Percentiles rank a stretch among this genome's conserved stretches.
These are phyloP conservation scores for Lactarius sanguifluus DNA, from an alignment of 768 basidiomycete genomes.

Conservation along the genomic window DNA sequence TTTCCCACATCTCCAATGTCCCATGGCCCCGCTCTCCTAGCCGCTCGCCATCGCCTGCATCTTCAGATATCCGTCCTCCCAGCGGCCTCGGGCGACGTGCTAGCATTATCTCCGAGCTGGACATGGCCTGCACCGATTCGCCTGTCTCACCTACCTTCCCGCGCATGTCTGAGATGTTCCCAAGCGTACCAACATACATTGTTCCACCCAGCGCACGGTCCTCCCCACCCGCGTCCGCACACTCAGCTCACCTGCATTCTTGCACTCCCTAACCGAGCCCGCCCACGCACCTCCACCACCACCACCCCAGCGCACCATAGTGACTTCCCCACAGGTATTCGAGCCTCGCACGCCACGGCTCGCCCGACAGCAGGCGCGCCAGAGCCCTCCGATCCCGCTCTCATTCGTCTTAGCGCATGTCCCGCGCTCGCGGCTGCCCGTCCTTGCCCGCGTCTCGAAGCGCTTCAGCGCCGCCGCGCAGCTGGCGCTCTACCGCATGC, in stretches of 20 bases:
- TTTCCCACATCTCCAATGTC: neutral
- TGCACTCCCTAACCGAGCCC: neutral
- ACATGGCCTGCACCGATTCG: neutral
- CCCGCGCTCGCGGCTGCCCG: slow-evolving; percentile 28
- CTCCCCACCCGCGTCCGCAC: slow-evolving; percentile 16
- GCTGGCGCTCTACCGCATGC: slow-evolving; percentile 31
- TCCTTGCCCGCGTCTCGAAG: slow-evolving; percentile 33
- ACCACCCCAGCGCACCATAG: neutral
- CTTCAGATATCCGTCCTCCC: slow-evolving; percentile 30
- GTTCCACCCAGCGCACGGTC: neutral
- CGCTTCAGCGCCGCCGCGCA: slow-evolving; percentile 32
- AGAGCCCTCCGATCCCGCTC: slow-evolving; percentile 21
- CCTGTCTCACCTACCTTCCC: neutral
- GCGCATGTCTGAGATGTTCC: neutral
- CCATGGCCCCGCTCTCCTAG: slow-evolving; percentile 23
- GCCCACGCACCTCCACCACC: neutral
- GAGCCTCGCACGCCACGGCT: slow-evolving; percentile 12
- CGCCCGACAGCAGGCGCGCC: slow-evolving; percentile 13
- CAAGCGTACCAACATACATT: neutral
- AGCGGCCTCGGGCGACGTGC: slow-evolving; percentile 32
- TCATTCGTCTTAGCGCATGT: slow-evolving; percentile 30
- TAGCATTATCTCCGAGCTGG: slow-evolving; percentile 22
- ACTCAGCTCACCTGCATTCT: slow-evolving; percentile 21
- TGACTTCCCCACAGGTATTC: neutral
- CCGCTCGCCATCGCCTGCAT: slow-evolving; percentile 28